Conservation (phyloP, 106 monocot species). For the Cymbidium sinense region DNA sequence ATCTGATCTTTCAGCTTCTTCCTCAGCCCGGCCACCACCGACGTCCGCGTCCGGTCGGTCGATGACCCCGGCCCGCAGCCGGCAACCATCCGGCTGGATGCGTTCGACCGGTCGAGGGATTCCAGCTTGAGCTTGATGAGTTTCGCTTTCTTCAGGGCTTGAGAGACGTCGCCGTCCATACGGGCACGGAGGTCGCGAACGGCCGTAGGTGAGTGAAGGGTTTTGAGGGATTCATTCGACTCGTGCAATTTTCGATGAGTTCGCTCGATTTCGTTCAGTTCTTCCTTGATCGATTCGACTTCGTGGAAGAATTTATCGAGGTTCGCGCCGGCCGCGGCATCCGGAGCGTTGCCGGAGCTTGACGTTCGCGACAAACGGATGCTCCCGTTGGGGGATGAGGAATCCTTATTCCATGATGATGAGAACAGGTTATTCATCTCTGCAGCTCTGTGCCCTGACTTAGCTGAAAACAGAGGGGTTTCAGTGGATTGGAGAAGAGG, state of each 20-base stretch:
- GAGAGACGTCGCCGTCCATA: conserved; percentile 37
- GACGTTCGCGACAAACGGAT: conserved; percentile 1
- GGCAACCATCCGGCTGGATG: conserved; percentile 24
- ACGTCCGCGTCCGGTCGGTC: conserved; percentile 36
- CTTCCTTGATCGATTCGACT: conserved; percentile 32
- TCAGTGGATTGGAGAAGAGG: neutral
- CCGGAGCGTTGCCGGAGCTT: conserved; percentile 12
- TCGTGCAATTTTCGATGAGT: conserved; percentile 22
- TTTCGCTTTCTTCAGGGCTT: conserved; percentile 31
- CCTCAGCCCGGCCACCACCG: conserved; percentile 32
- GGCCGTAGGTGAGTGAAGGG: conserved; percentile 23
- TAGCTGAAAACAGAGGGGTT: neutral
- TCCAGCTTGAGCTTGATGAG: conserved; percentile 34
- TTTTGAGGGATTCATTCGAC: conserved; percentile 25
- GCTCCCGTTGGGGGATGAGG: neutral
- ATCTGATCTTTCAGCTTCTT: conserved; percentile 37
- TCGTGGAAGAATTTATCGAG: conserved; percentile 37
- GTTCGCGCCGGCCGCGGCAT: conserved; percentile 16
- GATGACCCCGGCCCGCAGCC: conserved; percentile 39
- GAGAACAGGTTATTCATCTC: conserved; percentile 29
- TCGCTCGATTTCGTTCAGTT: conserved; percentile 21
- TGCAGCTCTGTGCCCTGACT: neutral
- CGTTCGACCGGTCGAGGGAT: conserved; percentile 39
- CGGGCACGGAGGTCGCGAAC: conserved; percentile 24
- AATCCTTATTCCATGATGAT: conserved; percentile 6